Base-by-base conservation (phyloP, 164 flowering plant genomes). In the Berberis thunbergii region DNA sequence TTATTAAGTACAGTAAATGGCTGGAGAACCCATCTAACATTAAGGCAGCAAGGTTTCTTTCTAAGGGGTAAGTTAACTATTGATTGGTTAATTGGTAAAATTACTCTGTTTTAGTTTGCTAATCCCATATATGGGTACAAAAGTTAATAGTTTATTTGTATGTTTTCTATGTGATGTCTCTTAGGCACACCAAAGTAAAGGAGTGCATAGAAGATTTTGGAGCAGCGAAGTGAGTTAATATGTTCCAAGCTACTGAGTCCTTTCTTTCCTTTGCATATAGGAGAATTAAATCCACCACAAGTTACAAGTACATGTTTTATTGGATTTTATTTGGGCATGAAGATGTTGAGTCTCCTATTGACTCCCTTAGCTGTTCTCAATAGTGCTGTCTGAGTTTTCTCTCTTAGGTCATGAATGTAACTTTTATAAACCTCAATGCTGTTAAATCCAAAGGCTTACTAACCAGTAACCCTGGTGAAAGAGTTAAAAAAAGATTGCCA, bases 1-100 rank as follows among this genome's bases (percentile, higher is more conserved):
- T 91, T 81, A 91, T 91, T 49, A 94, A 87, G 75, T 86, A 94
- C 74, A 94, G 97, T 74, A 82, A 77, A 70, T 94, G 99, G 97
- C 79, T 85, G 67, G 96, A 91, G 78, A 81, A 73, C 61, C 90
- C 91, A 58, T 80, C 94, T 44, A 85, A 87, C 75, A 85, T 89
- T 46, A 94, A 94, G 80, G 96, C 99, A 67, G 91, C 96, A 64
- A 78, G 72, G 59, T 94, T 91, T 70, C 86, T 94, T 67, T 94
- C 97, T 44, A 79, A 69, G 76, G 99, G 99, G 99, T 91, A 83
- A 62, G 54, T 42, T 9, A 48, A 58, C 64, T 44, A 12, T 41
- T 2, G 9, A 8, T 52, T 58, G 59, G 6, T 50, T 12, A 40
- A 54, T 43, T 3, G 7, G 4, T 45, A 67, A 54, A 59, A 59